Base-by-base conservation (phyloP, 192 early-diverging fungal species). In the Thamnidium elegans region DNA sequence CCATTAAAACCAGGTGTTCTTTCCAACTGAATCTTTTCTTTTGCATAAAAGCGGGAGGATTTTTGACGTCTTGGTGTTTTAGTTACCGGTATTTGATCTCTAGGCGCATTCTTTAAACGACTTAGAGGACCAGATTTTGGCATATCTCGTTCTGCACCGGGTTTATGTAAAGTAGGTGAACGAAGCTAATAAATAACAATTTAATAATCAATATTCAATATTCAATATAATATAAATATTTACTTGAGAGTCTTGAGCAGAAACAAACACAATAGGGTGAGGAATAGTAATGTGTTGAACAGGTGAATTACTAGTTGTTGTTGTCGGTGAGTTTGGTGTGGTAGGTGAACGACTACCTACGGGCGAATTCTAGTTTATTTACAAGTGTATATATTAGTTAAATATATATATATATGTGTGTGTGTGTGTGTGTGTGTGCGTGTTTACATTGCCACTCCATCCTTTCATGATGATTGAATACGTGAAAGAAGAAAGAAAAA, bases 41-140 rank as follows among this genome's bases (percentile, higher is more conserved):
- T 87, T 13, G 90, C 87, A 73, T 94, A 89, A 69, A 94, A 94
- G 47, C 93, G 80, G 23, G 93, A 94, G 1, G 92, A 93, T 65
- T 87, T 78, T 68, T 94, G 93, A 34, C 92, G 84, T 39, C 88
- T 74, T 17, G 92, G 92, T 11, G 86, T 79, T 79, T 92, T 92
- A 76, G 83, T 87, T 61, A 88, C 81, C 45, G 86, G 87, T 56
- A 90, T 90, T 17, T 84, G 78, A 74, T 94, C 84, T 65, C 84
- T 86, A 7, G 83, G 79, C 7, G 83, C 76, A 23, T 77, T 78
- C 63, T 82, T 85, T 53, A 85, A 64, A 54, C 80, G 70, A 58
- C 79, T 82, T 23, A 85, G 63, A 31, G 83, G 44, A 36, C 65
- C 36, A 34, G 58, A 63, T 20, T 67, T 72, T 15, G 65, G 60